Conservation (phyloP, 495 filamentous ascomycete genomes). For the Hyaloscypha finlandica region DNA sequence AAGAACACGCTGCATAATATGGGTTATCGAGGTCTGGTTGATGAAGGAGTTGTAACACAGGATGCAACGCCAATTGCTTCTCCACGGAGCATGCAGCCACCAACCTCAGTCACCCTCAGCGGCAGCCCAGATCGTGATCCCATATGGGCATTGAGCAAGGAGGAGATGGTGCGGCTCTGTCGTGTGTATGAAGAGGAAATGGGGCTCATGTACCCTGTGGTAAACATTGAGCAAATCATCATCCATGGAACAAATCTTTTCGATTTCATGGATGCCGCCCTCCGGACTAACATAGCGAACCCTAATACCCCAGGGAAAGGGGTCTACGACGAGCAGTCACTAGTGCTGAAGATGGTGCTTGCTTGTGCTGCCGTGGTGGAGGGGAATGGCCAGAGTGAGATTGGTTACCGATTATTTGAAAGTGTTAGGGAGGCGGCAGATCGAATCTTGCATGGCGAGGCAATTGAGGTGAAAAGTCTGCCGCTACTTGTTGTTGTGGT, state of each 20-base stretch:
- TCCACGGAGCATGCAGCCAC: conserved; percentile 40
- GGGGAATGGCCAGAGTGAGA: conserved; percentile 72
- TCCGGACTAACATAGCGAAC: conserved; percentile 58
- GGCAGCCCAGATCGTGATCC: conserved; percentile 60
- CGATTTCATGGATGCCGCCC: conserved; percentile 53
- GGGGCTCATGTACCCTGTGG: conserved; percentile 81
- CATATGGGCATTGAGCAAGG: conserved; percentile 69
- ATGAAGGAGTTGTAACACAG: conserved; percentile 52
- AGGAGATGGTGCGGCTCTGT: conserved; percentile 72
- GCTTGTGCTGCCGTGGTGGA: conserved; percentile 74
- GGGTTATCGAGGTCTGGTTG: conserved; percentile 67
- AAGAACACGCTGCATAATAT: conserved; percentile 86
- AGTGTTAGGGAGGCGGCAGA: conserved; percentile 70
- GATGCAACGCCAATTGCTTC: conserved; percentile 57
- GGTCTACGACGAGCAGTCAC: conserved; percentile 67
- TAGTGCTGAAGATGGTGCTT: conserved; percentile 76
- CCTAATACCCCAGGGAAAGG: conserved; percentile 54
- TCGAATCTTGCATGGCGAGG: conserved; percentile 64
- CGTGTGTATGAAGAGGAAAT: conserved; percentile 80
- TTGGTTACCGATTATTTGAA: conserved; percentile 68
- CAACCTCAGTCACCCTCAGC: conserved; percentile 36
- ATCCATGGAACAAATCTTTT: conserved; percentile 65
- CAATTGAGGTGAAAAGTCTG: conserved; percentile 66
- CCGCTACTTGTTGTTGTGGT: conserved; percentile 73
- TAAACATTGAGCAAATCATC: conserved; percentile 68